Base-by-base conservation (phyloP, 2,329 filamentous ascomycete genomes). In the Pezicula neosporulosa region DNA sequence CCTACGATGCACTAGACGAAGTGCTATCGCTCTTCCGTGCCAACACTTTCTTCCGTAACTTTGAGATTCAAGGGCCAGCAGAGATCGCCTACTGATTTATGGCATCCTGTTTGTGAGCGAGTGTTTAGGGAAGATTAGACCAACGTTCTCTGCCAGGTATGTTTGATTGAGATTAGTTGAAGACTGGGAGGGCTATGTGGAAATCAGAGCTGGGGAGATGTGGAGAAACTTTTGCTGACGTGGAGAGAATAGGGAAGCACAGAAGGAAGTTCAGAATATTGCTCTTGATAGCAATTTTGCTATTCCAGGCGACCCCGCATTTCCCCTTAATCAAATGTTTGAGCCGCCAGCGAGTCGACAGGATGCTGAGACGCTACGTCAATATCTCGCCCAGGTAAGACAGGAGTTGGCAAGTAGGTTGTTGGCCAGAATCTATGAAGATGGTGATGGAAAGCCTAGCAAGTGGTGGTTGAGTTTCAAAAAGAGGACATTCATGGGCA, bases 401-500 rank as follows among this genome's bases (percentile, higher is more conserved):
- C 93, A 97, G 72, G 94, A 97, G 75, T 76, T 97, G 56, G 92
- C 92, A 4, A 74, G 79, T 51, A 81, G 94, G 68, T 77, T 99
- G 74, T 74, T 97, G 68, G 87, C 88, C 48, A 82, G 92, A 62
- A 86, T 99, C 58, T 99, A 96, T 69, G 86, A 88, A 50, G 91
- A 92, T 74, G 70, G 89, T 85, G 72, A 92, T 77, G 71, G 89
- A 73, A 82, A 81, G 72, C 82, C 83, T 50, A 81, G 76, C 71
- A 82, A 95, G 84, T 97, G 93, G 90, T 99, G 94, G 94, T 74
- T 99, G 70, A 97, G 94, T 78, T 99, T 97, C 70, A 90, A 89
- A 49, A 97, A 97, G 85, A 86, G 94, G 75, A 97, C 97, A 83
- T 99, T 99, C 69, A 97, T 99, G 94, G 92, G 92, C 70, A 97